Percentiles rank a stretch among this genome's conserved stretches.
phyloP scores from a whole-genome alignment of 2,329 filamentous ascomycete species.

The Botrytis byssoidea region DNA sequence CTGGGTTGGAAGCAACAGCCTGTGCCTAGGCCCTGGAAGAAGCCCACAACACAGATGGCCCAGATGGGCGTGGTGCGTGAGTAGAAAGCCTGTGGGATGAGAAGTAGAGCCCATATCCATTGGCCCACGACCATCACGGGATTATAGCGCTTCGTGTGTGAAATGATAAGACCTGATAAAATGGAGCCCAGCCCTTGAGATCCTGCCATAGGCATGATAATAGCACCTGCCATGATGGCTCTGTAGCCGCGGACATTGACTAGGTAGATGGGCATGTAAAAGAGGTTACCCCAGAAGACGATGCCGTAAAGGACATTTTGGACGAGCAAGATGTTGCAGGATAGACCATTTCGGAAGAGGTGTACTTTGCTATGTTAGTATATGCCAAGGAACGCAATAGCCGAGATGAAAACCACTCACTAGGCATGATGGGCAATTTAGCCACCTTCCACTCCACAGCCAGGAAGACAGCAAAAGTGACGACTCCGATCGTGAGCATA shows the following conservation, averaged over 20 bases:
- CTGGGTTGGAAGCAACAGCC: constrained; percentile 17
- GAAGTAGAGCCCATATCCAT: not conserved
- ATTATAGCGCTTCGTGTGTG: constrained; percentile 4
- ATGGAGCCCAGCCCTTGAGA: constrained; percentile 18
- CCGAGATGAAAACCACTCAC: constrained; percentile 12
- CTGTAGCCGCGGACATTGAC: constrained; percentile 18
- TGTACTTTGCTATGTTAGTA: constrained; percentile 13
- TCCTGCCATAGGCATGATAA: constrained; percentile 23
- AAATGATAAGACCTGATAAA: constrained; percentile 14
- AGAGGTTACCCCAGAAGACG: constrained; percentile 22
- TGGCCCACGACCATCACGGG: not conserved
- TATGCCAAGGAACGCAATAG: not conserved
- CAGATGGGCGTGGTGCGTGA: constrained; percentile 7
- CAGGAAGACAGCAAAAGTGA: constrained; percentile 43
- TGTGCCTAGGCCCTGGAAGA: constrained; percentile 12
- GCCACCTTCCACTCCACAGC: constrained; percentile 50
- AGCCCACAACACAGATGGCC: not conserved
- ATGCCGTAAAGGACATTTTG: constrained; percentile 14
- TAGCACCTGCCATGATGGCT: constrained; percentile 5
- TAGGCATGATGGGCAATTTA: constrained; percentile 70
- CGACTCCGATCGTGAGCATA: constrained; percentile 34
- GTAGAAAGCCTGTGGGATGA: constrained; percentile 1
- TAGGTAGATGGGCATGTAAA: constrained; percentile 21
- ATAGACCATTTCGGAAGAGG: constrained; percentile 17
- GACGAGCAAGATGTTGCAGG: constrained; percentile 19